Evolutionary conservation across 2,329 filamentous ascomycete species (phyloP).

Genomic region (Penicillium sp.): DNA sequence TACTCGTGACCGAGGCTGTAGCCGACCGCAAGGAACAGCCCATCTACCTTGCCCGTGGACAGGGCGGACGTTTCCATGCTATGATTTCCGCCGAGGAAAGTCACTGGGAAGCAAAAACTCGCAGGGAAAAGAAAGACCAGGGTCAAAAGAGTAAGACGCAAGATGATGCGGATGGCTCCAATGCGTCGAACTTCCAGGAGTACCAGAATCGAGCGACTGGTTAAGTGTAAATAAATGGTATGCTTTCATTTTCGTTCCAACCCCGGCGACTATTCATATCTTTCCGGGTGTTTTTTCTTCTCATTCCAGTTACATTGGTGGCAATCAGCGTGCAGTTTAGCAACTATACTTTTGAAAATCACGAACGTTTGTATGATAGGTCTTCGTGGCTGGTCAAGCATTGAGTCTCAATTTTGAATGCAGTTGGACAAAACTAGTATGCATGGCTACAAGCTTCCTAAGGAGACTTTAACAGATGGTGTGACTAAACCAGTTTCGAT

Average conservation of each 20-base stretch:
- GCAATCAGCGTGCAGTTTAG: neutral
- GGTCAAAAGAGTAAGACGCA: constrained; percentile 22
- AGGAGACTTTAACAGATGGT: no score
- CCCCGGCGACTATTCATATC: neutral
- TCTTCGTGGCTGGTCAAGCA: neutral
- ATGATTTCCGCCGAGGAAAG: constrained; percentile 52
- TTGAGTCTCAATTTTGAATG: neutral
- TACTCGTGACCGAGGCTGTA: constrained; percentile 69
- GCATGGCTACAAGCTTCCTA: no score
- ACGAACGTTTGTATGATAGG: no score
- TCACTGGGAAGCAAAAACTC: constrained; percentile 46
- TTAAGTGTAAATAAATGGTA: constrained; percentile 5
- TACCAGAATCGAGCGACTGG: constrained; percentile 42
- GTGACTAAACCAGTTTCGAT: neutral
- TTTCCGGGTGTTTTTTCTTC: neutral
- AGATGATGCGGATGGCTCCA: constrained; percentile 9
- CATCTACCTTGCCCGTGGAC: constrained; percentile 51
- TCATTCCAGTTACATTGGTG: neutral
- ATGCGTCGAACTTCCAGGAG: constrained; percentile 42
- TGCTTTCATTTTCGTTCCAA: neutral
- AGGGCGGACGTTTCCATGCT: constrained; percentile 50
- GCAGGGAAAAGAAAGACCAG: constrained; percentile 32
- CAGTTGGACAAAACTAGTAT: neutral
- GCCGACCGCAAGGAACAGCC: constrained; percentile 60
- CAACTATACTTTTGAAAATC: neutral